phyloP scores from a whole-genome alignment of 139 green algal genomes.

The Volvox africanus region DNA sequence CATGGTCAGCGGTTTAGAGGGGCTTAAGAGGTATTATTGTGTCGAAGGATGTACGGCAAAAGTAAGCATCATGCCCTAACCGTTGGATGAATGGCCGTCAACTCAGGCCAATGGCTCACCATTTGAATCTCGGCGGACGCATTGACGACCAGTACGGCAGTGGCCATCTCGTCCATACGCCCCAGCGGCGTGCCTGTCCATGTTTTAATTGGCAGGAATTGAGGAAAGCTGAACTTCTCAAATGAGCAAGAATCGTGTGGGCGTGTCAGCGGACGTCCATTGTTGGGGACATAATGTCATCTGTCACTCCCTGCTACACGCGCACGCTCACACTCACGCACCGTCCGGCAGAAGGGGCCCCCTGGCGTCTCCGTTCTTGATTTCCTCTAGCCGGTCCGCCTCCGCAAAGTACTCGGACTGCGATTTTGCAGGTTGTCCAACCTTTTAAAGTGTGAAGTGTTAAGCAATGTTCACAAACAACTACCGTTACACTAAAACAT shows the following conservation, averaged over 20 bases:
- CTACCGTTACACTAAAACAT: not conserved
- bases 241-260: no score
- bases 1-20: no score
- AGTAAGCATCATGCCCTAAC: no score
- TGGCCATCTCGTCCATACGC: slow-evolving; percentile 4
- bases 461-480: not conserved
- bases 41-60: no score
- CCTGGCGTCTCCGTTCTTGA: not conserved
- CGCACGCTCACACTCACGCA: not conserved
- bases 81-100: no score
- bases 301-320: not conserved
- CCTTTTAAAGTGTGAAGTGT: not conserved
- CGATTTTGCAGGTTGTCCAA: not conserved
- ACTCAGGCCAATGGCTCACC: no score
- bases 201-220: not conserved
- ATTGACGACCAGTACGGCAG: not conserved
- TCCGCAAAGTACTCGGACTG: slow-evolving; percentile 33
- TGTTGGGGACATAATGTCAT: no score
- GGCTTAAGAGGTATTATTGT: no score
- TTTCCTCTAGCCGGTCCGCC: slow-evolving; percentile 11
- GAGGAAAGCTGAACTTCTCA: no score
- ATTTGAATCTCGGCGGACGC: not conserved
- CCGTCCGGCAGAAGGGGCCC: slow-evolving; percentile 38
- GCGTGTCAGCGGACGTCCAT: no score
- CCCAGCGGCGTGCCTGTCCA: slow-evolving; percentile 7